These are phyloP conservation scores for Phytophthora boehmeriae DNA, from an alignment of 352 stramenopile species.

Conservation along the genomic window DNA sequence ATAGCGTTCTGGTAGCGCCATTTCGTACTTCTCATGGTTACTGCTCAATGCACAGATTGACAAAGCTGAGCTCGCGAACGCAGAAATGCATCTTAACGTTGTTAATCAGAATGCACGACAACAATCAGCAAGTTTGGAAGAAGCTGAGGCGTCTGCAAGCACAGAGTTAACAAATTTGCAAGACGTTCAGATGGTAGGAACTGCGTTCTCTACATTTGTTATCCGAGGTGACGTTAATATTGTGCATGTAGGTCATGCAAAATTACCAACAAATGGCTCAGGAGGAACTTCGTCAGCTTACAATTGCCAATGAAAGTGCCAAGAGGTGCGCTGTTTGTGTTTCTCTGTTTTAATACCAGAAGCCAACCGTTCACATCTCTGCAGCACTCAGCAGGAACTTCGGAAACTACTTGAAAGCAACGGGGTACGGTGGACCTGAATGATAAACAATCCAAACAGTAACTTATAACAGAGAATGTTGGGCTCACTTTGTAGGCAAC, in stretches of 20 bases:
- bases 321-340: constrained; percentile 17
- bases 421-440: constrained; percentile 14
- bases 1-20: too few relatives aligned
- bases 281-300: constrained; percentile 36
- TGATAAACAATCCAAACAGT: not conserved
- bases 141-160: constrained; percentile 8
- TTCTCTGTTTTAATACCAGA: not conserved
- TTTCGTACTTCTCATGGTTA: not conserved
- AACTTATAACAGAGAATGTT: not conserved
- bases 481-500: constrained; percentile 25
- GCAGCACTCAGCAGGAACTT: constrained; percentile 33
- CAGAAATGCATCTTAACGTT: constrained; percentile 25
- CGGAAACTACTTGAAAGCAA: constrained; percentile 30
- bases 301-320: constrained; percentile 32
- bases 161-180: constrained; percentile 15
- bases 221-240: not conserved
- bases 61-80: constrained; percentile 20
- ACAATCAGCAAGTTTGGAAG: constrained; percentile 16
- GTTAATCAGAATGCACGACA: constrained; percentile 26
- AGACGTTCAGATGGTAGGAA: constrained; percentile 33
- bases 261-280: constrained; percentile 35
- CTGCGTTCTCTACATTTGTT: not conserved
- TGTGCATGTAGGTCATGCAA: constrained; percentile 17
- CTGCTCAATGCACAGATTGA: constrained; percentile 17
- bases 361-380: constrained; percentile 1